Conservation (phyloP, 2,329 filamentous ascomycete genomes). For the Fusarium duplospermum region DNA sequence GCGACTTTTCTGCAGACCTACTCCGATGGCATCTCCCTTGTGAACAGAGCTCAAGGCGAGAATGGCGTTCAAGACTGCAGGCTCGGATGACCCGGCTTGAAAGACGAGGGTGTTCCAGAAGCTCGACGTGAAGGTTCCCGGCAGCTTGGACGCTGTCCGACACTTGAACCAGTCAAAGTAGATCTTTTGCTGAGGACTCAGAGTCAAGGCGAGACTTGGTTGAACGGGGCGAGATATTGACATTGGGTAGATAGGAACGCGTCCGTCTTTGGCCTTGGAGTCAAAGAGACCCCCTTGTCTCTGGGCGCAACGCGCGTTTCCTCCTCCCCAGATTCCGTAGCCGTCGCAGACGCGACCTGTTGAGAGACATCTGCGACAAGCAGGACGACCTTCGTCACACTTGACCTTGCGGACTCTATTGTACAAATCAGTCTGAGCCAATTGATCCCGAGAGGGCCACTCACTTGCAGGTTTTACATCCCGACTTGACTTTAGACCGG, state of each 20-base stretch:
- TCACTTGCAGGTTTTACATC: conserved; percentile 38
- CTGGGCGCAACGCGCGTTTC: neutral
- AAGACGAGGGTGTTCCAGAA: conserved; percentile 55
- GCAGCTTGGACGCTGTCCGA: conserved; percentile 52
- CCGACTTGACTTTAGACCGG: conserved; percentile 34
- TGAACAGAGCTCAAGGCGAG: conserved; percentile 54
- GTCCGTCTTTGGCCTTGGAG: neutral
- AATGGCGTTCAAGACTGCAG: conserved; percentile 54
- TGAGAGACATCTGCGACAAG: conserved; percentile 30
- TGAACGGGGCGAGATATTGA: conserved; percentile 1
- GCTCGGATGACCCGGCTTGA: conserved; percentile 51
- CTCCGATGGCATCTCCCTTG: conserved; percentile 23
- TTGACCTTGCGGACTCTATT: conserved; percentile 23
- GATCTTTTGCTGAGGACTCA: conserved; percentile 20
- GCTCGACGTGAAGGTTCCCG: conserved; percentile 49
- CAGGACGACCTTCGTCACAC: conserved; percentile 32
- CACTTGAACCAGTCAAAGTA: conserved; percentile 48
- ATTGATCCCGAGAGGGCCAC: neutral
- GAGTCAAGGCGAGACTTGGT: neutral
- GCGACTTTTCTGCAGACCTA: conserved; percentile 3
- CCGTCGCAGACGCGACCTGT: conserved; percentile 33
- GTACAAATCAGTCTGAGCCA: neutral
- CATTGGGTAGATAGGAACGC: neutral
- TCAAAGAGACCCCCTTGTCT: neutral
- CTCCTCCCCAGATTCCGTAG: conserved; percentile 38